A percentile compares a stretch with the other conserved stretches of the same genome.
Evolutionary conservation across 1,284 basidiomycete species (phyloP).

Genomic region (Cryptococcus sp.): DNA sequence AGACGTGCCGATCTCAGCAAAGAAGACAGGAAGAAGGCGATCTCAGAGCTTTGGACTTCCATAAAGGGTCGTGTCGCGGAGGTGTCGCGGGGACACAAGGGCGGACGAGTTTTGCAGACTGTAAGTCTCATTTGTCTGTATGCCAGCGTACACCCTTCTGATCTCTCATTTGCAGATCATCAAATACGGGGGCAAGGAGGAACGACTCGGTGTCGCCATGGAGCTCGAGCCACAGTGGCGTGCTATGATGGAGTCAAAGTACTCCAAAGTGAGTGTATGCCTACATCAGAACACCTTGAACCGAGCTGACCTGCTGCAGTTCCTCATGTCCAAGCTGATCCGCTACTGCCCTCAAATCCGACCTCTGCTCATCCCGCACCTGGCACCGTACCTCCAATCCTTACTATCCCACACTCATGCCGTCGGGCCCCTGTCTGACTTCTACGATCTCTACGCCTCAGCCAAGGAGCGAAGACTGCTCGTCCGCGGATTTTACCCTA

Average conservation of each 20-base stretch:
- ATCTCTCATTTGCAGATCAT: constrained; percentile 57
- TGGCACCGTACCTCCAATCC: constrained; percentile 69
- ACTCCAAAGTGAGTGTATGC: constrained; percentile 70
- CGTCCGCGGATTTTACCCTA: constrained; percentile 75
- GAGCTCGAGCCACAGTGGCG: constrained; percentile 78
- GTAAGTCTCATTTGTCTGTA: constrained; percentile 40
- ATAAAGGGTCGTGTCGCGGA: constrained; percentile 78
- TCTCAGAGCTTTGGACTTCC: constrained; percentile 69
- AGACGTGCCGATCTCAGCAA: constrained; percentile 70
- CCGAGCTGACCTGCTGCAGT: constrained; percentile 56
- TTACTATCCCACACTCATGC: constrained; percentile 81
- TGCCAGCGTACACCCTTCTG: neutral
- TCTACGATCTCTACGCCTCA: constrained; percentile 81
- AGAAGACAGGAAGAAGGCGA: constrained; percentile 70
- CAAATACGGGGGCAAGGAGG: constrained; percentile 75
- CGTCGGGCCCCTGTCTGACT: constrained; percentile 75
- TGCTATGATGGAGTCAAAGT: constrained; percentile 77
- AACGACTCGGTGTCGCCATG: constrained; percentile 72
- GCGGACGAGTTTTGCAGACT: constrained; percentile 82
- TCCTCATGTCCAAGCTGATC: constrained; percentile 80
- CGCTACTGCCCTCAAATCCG: constrained; percentile 72
- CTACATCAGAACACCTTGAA: neutral
- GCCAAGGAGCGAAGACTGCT: constrained; percentile 77
- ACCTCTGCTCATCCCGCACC: constrained; percentile 67
- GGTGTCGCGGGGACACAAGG: constrained; percentile 85